Conservation (phyloP, 306 rosid species). For the Quercus rubra region DNA sequence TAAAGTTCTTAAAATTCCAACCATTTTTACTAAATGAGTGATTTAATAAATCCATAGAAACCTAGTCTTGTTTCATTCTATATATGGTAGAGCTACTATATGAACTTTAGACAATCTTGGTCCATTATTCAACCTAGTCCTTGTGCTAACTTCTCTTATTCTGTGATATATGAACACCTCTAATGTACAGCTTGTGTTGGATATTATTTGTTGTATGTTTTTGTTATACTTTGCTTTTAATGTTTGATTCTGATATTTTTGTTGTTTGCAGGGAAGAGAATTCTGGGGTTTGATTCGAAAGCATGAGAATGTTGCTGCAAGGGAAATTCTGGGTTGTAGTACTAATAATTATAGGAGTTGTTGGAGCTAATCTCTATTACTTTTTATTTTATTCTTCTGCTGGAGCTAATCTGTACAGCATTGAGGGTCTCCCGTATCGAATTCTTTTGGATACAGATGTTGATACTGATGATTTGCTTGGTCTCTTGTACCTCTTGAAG, state of each 20-base stretch:
- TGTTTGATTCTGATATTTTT: not conserved
- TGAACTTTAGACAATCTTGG: no score
- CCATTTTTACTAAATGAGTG: no score
- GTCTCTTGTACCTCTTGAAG: slow-evolving; percentile 80
- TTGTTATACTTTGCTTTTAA: no score
- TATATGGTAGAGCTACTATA: no score
- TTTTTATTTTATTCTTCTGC: not conserved
- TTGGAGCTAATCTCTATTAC: no score
- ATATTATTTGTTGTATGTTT: not conserved
- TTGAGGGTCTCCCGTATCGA: slow-evolving; percentile 50
- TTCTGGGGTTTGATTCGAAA: slow-evolving; percentile 27
- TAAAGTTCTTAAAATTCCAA: no score
- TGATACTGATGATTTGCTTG: slow-evolving; percentile 83
- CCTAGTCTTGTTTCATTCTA: not conserved
- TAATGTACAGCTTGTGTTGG: not conserved
- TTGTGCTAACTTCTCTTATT: not conserved
- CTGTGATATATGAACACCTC: no score
- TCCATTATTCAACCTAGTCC: not conserved
- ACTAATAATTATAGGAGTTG: slow-evolving; percentile 24
- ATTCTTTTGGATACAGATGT: slow-evolving; percentile 86
- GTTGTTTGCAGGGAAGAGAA: slow-evolving; percentile 8
- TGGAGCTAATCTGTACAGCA: slow-evolving; percentile 26
- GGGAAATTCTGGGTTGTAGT: slow-evolving; percentile 35
- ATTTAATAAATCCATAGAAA: no score
- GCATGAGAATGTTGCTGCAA: slow-evolving; percentile 38